Evolutionary conservation across 2,329 filamentous ascomycete genomes (phyloP).

Genomic region (Hymenotorrendiella dingleyae): DNA sequence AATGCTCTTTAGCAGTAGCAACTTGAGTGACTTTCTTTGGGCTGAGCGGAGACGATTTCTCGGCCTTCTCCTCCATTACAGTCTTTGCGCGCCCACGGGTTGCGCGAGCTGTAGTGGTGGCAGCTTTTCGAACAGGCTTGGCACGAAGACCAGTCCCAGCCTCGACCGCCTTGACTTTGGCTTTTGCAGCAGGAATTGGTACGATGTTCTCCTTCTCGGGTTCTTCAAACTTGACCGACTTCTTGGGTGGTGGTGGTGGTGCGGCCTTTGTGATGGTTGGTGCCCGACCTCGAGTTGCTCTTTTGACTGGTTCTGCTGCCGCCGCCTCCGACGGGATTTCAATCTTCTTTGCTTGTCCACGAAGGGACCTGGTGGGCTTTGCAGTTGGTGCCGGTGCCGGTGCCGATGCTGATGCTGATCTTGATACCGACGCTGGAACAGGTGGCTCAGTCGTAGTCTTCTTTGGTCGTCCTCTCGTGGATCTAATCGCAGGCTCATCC

Average conservation of each 20-base stretch:
- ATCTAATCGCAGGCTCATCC: conserved; percentile 23
- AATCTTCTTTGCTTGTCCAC: conserved; percentile 27
- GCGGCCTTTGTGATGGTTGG: conserved; percentile 36
- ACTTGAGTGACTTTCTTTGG: conserved; percentile 61
- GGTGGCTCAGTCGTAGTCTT: conserved; percentile 30
- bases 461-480: conserved; percentile 40
- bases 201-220: conserved; percentile 59
- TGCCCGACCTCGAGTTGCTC: conserved; percentile 32
- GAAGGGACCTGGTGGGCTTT: conserved; percentile 16
- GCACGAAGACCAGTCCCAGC: conserved; percentile 36
- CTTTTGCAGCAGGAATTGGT: conserved; percentile 38
- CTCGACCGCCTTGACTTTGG: conserved; percentile 32
- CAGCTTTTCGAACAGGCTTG: conserved; percentile 44
- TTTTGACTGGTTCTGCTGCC: conserved; percentile 32
- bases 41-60: conserved; percentile 49
- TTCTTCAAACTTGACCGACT: conserved; percentile 55
- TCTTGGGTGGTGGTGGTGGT: conserved; percentile 48
- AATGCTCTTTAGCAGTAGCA: conserved; percentile 36
- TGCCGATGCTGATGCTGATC: conserved; percentile 21
- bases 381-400: conserved; percentile 14
- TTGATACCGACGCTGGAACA: conserved; percentile 14
- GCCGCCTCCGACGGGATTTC: conserved; percentile 19
- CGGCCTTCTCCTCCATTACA: conserved; percentile 28
- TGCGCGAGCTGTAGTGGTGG: conserved; percentile 27
- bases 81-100: conserved; percentile 28